Conservation (phyloP, 108 stramenopile species). For the Cyclotella atomus region DNA sequence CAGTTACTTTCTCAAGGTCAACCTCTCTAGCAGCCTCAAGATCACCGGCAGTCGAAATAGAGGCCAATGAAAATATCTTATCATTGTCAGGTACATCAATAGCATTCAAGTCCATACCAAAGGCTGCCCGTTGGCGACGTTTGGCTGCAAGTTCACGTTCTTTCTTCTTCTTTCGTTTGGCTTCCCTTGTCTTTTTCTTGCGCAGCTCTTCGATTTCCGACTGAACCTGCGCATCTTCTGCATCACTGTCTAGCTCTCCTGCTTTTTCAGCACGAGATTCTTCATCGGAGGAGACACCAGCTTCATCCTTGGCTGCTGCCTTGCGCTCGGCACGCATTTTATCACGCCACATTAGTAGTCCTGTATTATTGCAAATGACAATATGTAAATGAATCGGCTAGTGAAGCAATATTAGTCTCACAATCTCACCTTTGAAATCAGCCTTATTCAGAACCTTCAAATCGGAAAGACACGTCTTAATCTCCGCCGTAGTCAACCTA, state of each 20-base stretch:
- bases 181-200: slow-evolving; percentile 69
- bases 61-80: slow-evolving; percentile 79
- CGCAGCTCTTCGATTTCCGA: slow-evolving; percentile 76
- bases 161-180: slow-evolving; percentile 91
- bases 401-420: not conserved
- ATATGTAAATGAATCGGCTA: no score
- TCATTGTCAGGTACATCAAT: slow-evolving; percentile 88
- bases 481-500: slow-evolving; percentile 85
- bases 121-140: slow-evolving; percentile 78
- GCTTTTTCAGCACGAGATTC: slow-evolving; percentile 33
- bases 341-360: slow-evolving; percentile 92
- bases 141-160: slow-evolving; percentile 85
- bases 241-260: slow-evolving; percentile 70
- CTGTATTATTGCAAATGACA: no score
- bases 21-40: slow-evolving; percentile 79
- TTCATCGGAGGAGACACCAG: slow-evolving; percentile 28
- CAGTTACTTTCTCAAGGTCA: slow-evolving; percentile 76
- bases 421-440: slow-evolving; percentile 83
- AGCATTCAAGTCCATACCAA: slow-evolving; percentile 89
- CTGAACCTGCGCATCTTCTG: slow-evolving; percentile 85
- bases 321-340: slow-evolving; percentile 76
- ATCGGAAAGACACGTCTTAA: slow-evolving; percentile 87
- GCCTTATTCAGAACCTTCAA: slow-evolving; percentile 94
- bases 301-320: slow-evolving; percentile 47
- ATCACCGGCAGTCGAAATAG: slow-evolving; percentile 69